Conservation (phyloP, 495 filamentous ascomycete species). For the Penicillium roqueforti region DNA sequence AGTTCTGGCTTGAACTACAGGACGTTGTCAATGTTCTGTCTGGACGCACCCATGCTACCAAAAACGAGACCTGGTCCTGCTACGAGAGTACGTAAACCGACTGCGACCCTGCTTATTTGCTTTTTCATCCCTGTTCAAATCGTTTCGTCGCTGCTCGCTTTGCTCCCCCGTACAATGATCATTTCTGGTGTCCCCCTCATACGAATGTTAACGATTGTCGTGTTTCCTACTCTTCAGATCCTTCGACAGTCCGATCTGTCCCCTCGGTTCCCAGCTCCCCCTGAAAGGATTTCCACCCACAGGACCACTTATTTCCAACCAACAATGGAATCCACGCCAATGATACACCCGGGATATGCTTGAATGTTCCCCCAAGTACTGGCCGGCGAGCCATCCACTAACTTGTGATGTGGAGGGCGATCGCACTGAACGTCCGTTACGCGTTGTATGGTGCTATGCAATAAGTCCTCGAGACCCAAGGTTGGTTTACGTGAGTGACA, state of each 20-base stretch:
- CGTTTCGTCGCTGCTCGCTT: background rate
- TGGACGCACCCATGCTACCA: conserved; percentile 52
- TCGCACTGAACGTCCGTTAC: conserved; percentile 15
- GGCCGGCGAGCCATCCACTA: conserved; percentile 1
- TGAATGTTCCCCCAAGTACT: background rate
- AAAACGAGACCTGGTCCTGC: conserved; percentile 25
- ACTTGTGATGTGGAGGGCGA: background rate
- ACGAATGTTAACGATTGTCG: conserved; percentile 18
- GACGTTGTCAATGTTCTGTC: conserved; percentile 78
- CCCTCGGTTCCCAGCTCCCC: conserved; percentile 22
- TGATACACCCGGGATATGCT: conserved; percentile 1
- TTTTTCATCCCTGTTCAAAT: background rate
- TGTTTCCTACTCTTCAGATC: conserved; percentile 15
- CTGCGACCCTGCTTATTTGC: conserved; percentile 8
- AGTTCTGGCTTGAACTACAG: conserved; percentile 82
- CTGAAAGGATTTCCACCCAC: conserved; percentile 13
- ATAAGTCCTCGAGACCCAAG: conserved; percentile 6
- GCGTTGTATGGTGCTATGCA: conserved; percentile 28
- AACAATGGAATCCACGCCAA: conserved; percentile 3
- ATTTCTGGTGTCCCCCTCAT: background rate
- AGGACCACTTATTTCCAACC: conserved; percentile 4
- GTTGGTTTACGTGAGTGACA: conserved; percentile 8
- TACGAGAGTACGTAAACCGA: conserved; percentile 34
- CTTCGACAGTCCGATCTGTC: conserved; percentile 17
- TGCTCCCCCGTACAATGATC: background rate